These are phyloP conservation scores for Populus simonii DNA, from an alignment of 345 rosid species.

Conservation along the genomic window DNA sequence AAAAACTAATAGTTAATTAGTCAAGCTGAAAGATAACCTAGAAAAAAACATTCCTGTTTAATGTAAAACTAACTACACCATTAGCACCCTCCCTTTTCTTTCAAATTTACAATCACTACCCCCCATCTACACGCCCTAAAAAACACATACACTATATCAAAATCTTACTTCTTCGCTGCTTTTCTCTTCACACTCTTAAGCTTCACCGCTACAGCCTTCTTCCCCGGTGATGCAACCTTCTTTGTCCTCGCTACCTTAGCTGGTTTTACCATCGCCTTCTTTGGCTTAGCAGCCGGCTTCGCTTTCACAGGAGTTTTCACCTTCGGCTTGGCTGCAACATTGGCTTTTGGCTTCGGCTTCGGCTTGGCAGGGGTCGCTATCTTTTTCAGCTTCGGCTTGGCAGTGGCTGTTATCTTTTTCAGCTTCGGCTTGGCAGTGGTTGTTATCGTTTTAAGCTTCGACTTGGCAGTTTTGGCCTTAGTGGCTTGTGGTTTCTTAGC, in stretches of 20 bases:
- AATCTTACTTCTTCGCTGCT: slow-evolving; percentile 9
- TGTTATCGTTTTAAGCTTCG: too few relatives aligned
- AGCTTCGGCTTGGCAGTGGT: too few relatives aligned
- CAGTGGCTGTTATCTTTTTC: too few relatives aligned
- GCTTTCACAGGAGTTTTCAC: slow-evolving; percentile 1
- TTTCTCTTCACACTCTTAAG: slow-evolving; percentile 3
- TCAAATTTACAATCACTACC: slow-evolving; percentile 7
- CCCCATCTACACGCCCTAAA: background rate
- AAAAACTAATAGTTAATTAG: background rate
- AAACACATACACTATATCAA: too few relatives aligned
- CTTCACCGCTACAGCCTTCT: background rate
- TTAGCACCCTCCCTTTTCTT: background rate
- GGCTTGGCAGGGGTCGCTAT: background rate
- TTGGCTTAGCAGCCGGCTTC: background rate
- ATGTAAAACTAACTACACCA: background rate
- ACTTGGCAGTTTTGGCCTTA: background rate
- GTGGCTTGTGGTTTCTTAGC: background rate
- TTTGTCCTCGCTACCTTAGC: background rate
- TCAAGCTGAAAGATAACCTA: background rate
- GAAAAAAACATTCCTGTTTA: background rate
- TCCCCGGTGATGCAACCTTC: background rate
- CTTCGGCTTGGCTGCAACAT: slow-evolving; percentile 1
- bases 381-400: background rate
- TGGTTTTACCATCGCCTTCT: background rate
- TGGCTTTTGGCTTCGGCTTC: slow-evolving; percentile 6